Conservation (phyloP, 2,329 filamentous ascomycete species). For the Gnomoniopsis sp. region DNA sequence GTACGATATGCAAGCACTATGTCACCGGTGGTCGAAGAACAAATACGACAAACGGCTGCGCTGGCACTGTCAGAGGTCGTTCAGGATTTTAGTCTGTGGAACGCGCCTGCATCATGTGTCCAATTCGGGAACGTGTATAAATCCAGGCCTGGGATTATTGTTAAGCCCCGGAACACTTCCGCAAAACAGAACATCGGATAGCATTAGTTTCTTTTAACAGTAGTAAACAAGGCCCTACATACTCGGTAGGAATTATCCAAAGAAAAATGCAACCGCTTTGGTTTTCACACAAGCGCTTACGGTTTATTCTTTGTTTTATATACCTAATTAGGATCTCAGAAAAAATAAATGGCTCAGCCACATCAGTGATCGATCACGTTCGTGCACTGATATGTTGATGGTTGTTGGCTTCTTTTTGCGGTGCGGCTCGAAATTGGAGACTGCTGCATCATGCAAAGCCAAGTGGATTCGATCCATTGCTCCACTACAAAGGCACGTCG, state of each 20-base stretch:
- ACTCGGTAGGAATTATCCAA: too few relatives aligned
- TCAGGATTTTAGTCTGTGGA: not conserved
- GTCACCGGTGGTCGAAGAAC: not conserved
- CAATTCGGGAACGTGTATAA: not conserved
- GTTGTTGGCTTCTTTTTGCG: not conserved
- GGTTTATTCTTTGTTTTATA: too few relatives aligned
- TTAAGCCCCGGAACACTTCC: not conserved
- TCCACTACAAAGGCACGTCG: not conserved
- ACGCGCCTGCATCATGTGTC: not conserved
- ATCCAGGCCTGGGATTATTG: not conserved
- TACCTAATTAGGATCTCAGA: not conserved
- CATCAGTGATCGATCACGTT: not conserved
- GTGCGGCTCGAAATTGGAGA: not conserved
- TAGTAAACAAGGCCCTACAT: too few relatives aligned
- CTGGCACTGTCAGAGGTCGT: not conserved
- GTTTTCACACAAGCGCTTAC: too few relatives aligned
- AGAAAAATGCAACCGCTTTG: too few relatives aligned
- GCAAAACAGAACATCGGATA: too few relatives aligned
- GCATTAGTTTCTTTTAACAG: too few relatives aligned
- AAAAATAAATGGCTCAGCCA: too few relatives aligned
- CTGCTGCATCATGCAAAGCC: not conserved
- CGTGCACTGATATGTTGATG: not conserved
- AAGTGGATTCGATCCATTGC: not conserved
- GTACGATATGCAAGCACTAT: not conserved
- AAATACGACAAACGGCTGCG: not conserved